Base-by-base conservation (phyloP, 768 basidiomycete species). In the Pleurotus giganteus region DNA sequence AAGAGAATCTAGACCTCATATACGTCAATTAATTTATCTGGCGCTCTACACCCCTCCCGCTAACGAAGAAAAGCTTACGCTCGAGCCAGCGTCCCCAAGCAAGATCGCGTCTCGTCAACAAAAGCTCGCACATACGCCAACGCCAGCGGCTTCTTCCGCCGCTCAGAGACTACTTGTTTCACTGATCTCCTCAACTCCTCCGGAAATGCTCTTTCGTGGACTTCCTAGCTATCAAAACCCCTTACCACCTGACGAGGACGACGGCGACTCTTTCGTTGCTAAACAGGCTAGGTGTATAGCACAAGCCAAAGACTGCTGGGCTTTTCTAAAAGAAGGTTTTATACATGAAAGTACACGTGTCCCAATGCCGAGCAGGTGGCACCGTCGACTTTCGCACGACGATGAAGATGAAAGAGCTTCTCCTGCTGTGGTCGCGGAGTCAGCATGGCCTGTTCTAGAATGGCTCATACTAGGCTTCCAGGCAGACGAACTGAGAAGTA, bases 401-500 rank as follows among this genome's bases (percentile, higher is more conserved):
- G 64, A 71, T 34, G 62, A 71, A 50, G 66, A 62, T 28, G 15
- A 52, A 4, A 29, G 23, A 17, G 44, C 37, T 21, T 42, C 23
- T 3, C 51, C 50, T 32, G 57, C 61, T n/a, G 63, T 77, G 9
- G 77, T 91, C 21, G 82, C 80, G 21, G 76, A 80, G 44, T 72
- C 84, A 57, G 83, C 88, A 4, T 92, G 90, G 89, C 76, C 80
- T 27, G 64, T 85, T 37, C 74, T 92, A n/a, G 80, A 83, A 19
- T 91, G 86, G 85, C 59, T 91, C 0, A 52, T 92, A 9, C 64
- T 69, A 19, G 60, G 91, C 17, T 89, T 89, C 59, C 88, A 92
- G 63, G 79, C 77, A 58, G 88, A 91, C 57, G 83, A 89, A 58
- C 53, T 49, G 41, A 17, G 42, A n/a, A 43, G 47, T 36, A 44